phyloP scores from a whole-genome alignment of 2,329 filamentous ascomycete species.

The Aureobasidium subglaciale region DNA sequence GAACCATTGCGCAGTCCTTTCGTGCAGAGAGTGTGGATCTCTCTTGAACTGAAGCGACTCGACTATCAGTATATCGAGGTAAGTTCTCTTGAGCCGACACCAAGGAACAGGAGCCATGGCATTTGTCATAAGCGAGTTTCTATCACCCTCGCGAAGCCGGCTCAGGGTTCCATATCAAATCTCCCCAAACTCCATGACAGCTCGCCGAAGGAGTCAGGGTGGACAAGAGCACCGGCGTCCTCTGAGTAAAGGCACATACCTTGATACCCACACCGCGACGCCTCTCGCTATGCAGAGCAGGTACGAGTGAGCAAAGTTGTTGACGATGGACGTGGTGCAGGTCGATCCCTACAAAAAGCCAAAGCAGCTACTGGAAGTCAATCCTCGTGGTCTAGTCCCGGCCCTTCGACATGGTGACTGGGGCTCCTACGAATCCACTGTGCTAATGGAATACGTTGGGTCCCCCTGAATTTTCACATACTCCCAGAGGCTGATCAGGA shows the following conservation, averaged over 20 bases:
- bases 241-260: too few relatives aligned
- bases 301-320: too few relatives aligned
- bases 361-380: constrained; percentile 63
- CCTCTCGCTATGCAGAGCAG: too few relatives aligned
- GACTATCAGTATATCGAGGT: constrained; percentile 75
- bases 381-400: constrained; percentile 68
- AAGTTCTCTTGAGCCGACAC: neutral
- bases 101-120: too few relatives aligned
- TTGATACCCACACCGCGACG: too few relatives aligned
- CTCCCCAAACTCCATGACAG: too few relatives aligned
- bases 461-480: neutral
- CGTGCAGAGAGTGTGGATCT: constrained; percentile 84
- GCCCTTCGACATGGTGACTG: constrained; percentile 71
- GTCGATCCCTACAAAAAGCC: constrained; percentile 73
- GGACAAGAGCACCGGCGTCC: too few relatives aligned
- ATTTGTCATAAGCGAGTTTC: too few relatives aligned
- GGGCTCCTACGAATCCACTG: constrained; percentile 73
- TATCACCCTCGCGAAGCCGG: too few relatives aligned
- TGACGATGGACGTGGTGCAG: constrained; percentile 11
- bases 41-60: constrained; percentile 70
- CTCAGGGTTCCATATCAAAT: too few relatives aligned
- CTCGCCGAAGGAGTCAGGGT: too few relatives aligned
- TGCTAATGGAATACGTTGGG: constrained; percentile 74
- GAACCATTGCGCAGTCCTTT: constrained; percentile 53
- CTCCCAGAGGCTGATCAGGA: neutral